These are phyloP conservation scores for Fraxinus quadrangulata DNA, from an alignment of 257 asterid genomes.

Conservation along the genomic window DNA sequence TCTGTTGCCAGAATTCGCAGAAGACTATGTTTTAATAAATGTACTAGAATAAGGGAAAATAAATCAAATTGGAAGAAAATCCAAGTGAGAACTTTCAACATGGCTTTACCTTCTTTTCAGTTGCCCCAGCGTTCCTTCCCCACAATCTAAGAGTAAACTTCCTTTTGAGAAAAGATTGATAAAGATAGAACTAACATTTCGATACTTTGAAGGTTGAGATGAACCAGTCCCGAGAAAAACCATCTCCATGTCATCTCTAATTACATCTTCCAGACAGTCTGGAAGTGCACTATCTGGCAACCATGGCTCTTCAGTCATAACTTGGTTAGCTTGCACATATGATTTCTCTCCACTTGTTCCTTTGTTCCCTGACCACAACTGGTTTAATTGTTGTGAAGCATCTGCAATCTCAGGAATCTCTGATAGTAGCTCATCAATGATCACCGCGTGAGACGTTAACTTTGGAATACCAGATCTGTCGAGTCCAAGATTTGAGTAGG, in stretches of 20 bases:
- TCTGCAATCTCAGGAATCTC: slow-evolving; percentile 80
- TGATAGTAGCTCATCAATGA: slow-evolving; percentile 63
- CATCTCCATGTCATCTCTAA: slow-evolving; percentile 85
- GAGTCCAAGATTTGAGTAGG: slow-evolving; percentile 77
- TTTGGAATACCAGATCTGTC: slow-evolving; percentile 72
- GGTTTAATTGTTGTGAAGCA: slow-evolving; percentile 55
- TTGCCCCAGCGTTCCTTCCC: slow-evolving; percentile 96
- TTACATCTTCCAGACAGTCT: slow-evolving; percentile 69
- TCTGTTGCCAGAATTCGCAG: slow-evolving; percentile 37
- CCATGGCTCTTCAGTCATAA: slow-evolving; percentile 76
- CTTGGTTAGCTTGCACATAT: slow-evolving; percentile 18
- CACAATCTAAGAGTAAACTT: slow-evolving; percentile 81
- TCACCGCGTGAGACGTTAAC: slow-evolving; percentile 46
- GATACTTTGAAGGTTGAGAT: slow-evolving; percentile 95
- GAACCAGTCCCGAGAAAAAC: slow-evolving; percentile 98
- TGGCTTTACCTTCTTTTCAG: slow-evolving; percentile 73
- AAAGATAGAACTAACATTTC: slow-evolving; percentile 88
- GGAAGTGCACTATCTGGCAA: slow-evolving; percentile 54
- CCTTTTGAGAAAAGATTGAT: slow-evolving; percentile 85
- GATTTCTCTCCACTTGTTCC: slow-evolving; percentile 23
- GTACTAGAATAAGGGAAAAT: background rate
- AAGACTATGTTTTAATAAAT: background rate
- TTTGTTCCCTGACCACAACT: slow-evolving; percentile 42
- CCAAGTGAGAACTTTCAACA: background rate
- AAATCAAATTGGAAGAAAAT: background rate